phyloP scores from a whole-genome alignment of 345 rosid genomes.

The Brassica juncea region DNA sequence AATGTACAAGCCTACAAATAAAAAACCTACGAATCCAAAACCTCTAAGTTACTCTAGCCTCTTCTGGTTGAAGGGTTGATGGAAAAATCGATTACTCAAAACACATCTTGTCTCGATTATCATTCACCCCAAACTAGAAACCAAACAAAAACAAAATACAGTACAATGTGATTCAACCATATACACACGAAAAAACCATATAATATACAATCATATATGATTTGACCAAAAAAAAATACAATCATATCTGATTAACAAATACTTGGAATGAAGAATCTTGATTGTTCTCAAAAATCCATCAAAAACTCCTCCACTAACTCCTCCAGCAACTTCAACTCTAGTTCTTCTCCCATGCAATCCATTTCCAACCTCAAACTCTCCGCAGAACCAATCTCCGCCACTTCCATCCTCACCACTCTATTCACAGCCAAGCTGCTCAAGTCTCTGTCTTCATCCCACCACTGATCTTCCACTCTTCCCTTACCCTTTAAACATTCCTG shows the following conservation, averaged over 20 bases:
- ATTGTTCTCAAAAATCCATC: conserved; percentile 45
- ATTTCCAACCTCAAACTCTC: conserved; percentile 61
- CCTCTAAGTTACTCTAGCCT: too few relatives aligned
- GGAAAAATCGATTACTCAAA: not conserved
- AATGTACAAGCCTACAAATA: too few relatives aligned
- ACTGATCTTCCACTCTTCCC: conserved; percentile 37
- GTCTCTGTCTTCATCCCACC: conserved; percentile 56
- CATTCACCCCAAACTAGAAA: conserved; percentile 12
- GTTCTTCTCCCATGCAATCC: conserved; percentile 56
- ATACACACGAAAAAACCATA: conserved; percentile 34
- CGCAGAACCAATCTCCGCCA: conserved; percentile 69
- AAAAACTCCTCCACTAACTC: conserved; percentile 82
- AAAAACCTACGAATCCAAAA: too few relatives aligned
- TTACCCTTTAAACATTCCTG: conserved; percentile 63
- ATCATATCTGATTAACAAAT: conserved; percentile 6
- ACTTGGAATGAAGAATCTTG: conserved; percentile 11
- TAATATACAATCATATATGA: conserved; percentile 10
- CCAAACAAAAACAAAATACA: not conserved
- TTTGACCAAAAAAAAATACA: too few relatives aligned
- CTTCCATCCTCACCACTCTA: conserved; percentile 69
- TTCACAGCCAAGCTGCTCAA: conserved; percentile 65
- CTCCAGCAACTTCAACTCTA: conserved; percentile 69
- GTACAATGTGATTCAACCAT: conserved; percentile 17
- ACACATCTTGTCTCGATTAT: too few relatives aligned
- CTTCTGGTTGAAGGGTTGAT: not conserved